Base-by-base conservation (phyloP, 2,329 filamentous ascomycete species). In the Beauveria varroae region DNA sequence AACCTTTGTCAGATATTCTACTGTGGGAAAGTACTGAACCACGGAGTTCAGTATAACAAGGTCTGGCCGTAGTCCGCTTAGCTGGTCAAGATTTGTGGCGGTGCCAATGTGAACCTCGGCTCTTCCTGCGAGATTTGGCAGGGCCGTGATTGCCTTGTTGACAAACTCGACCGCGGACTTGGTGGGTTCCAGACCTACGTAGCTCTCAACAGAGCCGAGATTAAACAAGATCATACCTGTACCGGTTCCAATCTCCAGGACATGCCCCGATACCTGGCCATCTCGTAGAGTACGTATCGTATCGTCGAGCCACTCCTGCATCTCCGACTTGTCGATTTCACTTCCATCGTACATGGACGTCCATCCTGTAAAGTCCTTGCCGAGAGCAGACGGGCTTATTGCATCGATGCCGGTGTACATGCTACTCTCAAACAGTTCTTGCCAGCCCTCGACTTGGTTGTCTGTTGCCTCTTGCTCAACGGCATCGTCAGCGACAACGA, bases 171-270 rank as follows among this genome's bases (percentile, higher is more conserved):
- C 65, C 0, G 68, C 71, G 8, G 34, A 52, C 2, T 44, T 7
- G 3, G 70, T 67, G 1, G 68, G 69, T 0, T 73, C 71, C 14
- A 73, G 58, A 0, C 71, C 71, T 9, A 68, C 24, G 18, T 72
- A 72, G 18, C 56, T 67, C 2, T 65, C 8, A 1, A 26, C 40
- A 9, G 60, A 1, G 1, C 20, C 53, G 18, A 73, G 51, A 22
- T 71, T 72, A 62, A 73, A 72, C 0, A 73, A 61, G 8, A 72
- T 68, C 70, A 72, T 73, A 0, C 71, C 71, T 0, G 66, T 61
- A 1, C 71, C 71, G 1, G 70, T 68, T 1, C 71, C 71, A 0
- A 73, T 60, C 50, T 73, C 71, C 0, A 73, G 63, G 0, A 73
- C 66, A n/a, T 65, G 49, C 1, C 62, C 61, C 3, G 62, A 43